Percentiles rank a stretch among this genome's conserved stretches.
Conservation (phyloP, 2,329 filamentous ascomycete species). For the Xylariaceae sp. region DNA sequence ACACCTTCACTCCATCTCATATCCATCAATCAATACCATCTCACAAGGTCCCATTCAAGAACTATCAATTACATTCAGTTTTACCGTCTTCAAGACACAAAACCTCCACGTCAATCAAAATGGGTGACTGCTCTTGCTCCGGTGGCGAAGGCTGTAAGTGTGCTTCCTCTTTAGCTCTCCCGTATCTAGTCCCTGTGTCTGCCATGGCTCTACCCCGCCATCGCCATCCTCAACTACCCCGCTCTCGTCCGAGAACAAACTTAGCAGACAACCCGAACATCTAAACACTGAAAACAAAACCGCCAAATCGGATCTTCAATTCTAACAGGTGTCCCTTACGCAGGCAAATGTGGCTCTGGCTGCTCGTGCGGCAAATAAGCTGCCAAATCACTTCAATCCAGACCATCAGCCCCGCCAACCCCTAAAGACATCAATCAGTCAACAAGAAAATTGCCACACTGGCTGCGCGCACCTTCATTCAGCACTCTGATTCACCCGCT, state of each 20-base stretch:
- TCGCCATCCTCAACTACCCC: slow-evolving; percentile 10
- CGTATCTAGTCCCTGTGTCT: background rate
- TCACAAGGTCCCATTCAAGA: background rate
- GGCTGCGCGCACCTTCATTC: background rate
- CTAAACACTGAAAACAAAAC: too few species aligned
- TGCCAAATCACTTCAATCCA: slow-evolving; percentile 1
- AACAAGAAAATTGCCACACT: background rate
- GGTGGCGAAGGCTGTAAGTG: slow-evolving; percentile 22
- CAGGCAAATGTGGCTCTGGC: slow-evolving; percentile 23
- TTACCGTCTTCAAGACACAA: slow-evolving; percentile 8
- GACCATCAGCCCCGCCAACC: background rate
- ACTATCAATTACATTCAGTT: background rate
- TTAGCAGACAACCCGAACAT: background rate
- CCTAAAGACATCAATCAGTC: background rate
- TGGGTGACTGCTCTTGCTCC: slow-evolving; percentile 25
- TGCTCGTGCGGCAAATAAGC: slow-evolving; percentile 26
- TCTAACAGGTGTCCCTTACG: slow-evolving; percentile 2
- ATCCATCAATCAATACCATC: background rate
- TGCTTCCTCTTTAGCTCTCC: background rate
- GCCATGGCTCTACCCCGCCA: slow-evolving; percentile 1
- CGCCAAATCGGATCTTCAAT: background rate
- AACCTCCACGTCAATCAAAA: slow-evolving; percentile 18
- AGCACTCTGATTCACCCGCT: background rate
- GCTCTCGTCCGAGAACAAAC: slow-evolving; percentile 2
- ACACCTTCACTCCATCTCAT: background rate